phyloP scores from a whole-genome alignment of 225 moss, liverwort and hornwort genomes.

The Sphagnum contortum region DNA sequence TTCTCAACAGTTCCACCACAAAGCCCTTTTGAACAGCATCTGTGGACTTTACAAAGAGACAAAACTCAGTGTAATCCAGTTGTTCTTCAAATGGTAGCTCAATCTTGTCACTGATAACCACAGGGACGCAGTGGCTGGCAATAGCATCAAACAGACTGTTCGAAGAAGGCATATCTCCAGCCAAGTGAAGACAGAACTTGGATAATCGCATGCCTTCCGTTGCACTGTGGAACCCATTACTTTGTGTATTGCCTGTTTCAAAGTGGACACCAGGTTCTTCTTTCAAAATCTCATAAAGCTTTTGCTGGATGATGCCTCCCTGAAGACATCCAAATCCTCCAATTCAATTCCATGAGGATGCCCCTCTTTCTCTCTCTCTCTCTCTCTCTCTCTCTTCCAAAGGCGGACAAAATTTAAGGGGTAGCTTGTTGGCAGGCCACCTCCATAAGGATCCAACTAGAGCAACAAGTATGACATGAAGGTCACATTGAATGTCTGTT shows the following conservation, averaged over 20 bases:
- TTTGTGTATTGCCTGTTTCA: constrained; percentile 39
- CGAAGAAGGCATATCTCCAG: constrained; percentile 68
- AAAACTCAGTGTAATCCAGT: constrained; percentile 54
- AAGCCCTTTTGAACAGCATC: constrained; percentile 36
- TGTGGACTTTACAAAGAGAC: constrained; percentile 37
- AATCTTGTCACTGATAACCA: constrained; percentile 60
- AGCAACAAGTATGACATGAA: no score
- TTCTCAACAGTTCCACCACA: constrained; percentile 22
- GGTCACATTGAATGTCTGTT: no score
- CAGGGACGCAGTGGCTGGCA: constrained; percentile 59
- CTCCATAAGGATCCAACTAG: no score
- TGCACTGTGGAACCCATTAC: constrained; percentile 32
- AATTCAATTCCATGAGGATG: background rate
- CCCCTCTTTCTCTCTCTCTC: no score
- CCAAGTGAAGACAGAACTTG: constrained; percentile 69
- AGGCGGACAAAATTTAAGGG: no score
- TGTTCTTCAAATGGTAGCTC: constrained; percentile 60
- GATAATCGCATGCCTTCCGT: constrained; percentile 51
- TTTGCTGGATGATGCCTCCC: constrained; percentile 70
- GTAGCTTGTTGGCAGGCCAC: no score
- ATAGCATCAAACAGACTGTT: constrained; percentile 63
- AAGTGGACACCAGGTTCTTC: constrained; percentile 50
- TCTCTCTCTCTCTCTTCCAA: no score
- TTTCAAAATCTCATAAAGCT: constrained; percentile 42
- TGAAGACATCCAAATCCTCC: constrained; percentile 6